Evolutionary conservation across 371 early-diverging fungal species (phyloP).

Genomic region (Circinella minor): DNA sequence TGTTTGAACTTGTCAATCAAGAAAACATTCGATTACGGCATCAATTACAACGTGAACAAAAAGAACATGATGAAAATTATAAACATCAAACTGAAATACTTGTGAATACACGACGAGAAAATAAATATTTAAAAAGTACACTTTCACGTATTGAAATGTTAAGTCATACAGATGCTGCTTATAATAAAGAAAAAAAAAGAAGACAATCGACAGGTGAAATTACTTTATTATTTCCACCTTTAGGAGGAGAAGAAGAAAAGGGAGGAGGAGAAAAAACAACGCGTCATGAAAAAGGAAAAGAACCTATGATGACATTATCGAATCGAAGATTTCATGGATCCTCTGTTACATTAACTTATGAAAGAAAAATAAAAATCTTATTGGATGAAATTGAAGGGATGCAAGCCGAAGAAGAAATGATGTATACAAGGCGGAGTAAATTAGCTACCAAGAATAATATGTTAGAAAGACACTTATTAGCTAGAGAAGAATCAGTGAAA

Average conservation of each 20-base stretch:
- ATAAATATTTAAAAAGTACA: conserved; percentile 11
- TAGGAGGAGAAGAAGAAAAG: too few species aligned
- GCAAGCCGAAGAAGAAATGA: conserved; percentile 16
- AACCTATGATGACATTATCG: not conserved
- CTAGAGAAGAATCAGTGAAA: conserved; percentile 13
- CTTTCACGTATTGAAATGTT: conserved; percentile 4
- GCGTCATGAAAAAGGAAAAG: too few species aligned
- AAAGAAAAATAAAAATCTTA: conserved; percentile 18
- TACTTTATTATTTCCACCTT: not conserved
- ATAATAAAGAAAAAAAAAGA: not conserved
- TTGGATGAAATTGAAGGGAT: conserved; percentile 22
- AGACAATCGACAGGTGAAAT: conserved; percentile 15
- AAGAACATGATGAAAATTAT: not conserved
- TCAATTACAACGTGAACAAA: conserved; percentile 3
- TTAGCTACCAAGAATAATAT: conserved; percentile 11
- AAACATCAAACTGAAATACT: not conserved
- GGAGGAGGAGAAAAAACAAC: not conserved
- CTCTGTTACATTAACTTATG: conserved; percentile 2
- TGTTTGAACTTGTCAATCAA: not conserved
- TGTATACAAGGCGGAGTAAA: not conserved
- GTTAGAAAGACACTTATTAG: conserved; percentile 8
- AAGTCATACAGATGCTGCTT: not conserved
- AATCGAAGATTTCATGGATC: not conserved
- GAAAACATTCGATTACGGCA: conserved; percentile 10
- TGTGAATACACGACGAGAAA: not conserved